Evolutionary conservation across 1,284 basidiomycete genomes (phyloP).

Genomic region (Gastroboletus turbinatus): DNA sequence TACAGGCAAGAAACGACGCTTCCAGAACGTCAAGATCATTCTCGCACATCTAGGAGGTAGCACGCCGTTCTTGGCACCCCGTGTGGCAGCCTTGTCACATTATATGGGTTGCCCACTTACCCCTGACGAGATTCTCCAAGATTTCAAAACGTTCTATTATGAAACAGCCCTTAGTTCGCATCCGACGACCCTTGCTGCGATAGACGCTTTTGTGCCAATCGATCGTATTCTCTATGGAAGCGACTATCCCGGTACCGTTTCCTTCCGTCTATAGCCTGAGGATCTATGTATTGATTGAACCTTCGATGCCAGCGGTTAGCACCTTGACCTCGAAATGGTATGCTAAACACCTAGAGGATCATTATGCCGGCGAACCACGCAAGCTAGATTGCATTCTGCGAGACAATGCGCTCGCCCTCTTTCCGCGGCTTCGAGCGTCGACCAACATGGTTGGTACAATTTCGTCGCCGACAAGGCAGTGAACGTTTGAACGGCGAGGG

Average conservation of each 20-base stretch:
- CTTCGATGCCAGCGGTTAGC: constrained; percentile 49
- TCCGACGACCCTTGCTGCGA: constrained; percentile 46
- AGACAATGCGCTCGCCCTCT: constrained; percentile 49
- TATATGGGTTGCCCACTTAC: constrained; percentile 65
- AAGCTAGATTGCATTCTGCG: constrained; percentile 43
- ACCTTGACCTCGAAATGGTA: constrained; percentile 57
- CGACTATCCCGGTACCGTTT: constrained; percentile 64
- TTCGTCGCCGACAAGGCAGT: background rate
- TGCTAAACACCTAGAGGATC: constrained; percentile 48
- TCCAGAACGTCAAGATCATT: constrained; percentile 56
- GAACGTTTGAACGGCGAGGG: background rate
- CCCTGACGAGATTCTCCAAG: constrained; percentile 59
- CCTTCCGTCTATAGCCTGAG: background rate
- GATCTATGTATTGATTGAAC: constrained; percentile 2
- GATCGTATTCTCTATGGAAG: constrained; percentile 63
- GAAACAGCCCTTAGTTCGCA: constrained; percentile 66
- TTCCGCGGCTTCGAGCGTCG: constrained; percentile 37
- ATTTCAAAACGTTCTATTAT: constrained; percentile 69
- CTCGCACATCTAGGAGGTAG: constrained; percentile 70
- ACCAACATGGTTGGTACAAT: background rate
- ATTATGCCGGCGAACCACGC: constrained; percentile 39
- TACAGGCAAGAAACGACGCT: constrained; percentile 62
- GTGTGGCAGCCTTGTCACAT: constrained; percentile 60
- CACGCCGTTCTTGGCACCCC: constrained; percentile 57
- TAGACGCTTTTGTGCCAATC: constrained; percentile 47